phyloP scores from a whole-genome alignment of 441 rosid species.

The Corymbia calophylla region DNA sequence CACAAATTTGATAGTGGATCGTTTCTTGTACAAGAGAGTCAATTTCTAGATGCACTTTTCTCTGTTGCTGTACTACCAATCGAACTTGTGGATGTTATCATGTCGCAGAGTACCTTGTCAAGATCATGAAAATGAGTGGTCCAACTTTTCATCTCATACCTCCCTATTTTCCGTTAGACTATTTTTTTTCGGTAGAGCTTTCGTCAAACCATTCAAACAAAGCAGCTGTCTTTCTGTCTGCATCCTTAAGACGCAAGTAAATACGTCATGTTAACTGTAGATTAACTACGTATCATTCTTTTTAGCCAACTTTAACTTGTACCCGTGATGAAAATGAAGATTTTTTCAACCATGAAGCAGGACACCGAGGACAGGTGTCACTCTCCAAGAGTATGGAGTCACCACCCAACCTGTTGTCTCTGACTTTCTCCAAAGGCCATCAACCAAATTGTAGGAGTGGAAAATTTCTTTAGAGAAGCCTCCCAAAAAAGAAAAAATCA shows the following conservation, averaged over 20 bases:
- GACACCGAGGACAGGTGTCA: neutral
- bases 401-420: neutral
- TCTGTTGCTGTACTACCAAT: neutral
- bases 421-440: neutral
- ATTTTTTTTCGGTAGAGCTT: neutral
- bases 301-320: neutral
- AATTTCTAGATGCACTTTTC: neutral
- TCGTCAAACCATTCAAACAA: neutral
- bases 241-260: neutral
- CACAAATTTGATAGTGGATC: neutral
- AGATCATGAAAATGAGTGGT: neutral
- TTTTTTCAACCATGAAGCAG: neutral
- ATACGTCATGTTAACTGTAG: neutral
- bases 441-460: constrained; percentile 2
- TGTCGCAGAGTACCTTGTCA: neutral
- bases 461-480: constrained; percentile 22
- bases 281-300: neutral
- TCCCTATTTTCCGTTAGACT: neutral
- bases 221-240: neutral
- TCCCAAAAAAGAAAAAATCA: neutral
- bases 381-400: neutral
- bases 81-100: neutral
- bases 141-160: neutral
- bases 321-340: neutral
- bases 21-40: neutral